A percentile compares a stretch with the other conserved stretches of the same genome.
Conservation (phyloP, 2,329 filamentous ascomycete genomes). For the Talaromyces atroroseus region DNA sequence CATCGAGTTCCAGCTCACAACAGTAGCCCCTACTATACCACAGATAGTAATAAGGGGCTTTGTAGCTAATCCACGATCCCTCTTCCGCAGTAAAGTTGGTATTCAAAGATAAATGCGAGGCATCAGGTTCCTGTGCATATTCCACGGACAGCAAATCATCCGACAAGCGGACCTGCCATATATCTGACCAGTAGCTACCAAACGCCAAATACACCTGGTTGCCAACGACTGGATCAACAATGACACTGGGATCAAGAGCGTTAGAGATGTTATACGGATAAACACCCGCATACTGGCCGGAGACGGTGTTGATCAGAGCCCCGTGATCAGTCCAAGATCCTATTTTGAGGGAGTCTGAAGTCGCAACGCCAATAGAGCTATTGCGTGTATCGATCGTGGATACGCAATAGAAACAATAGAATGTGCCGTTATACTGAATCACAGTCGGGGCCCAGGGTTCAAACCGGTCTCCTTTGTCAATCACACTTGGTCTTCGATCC, state of each 20-base stretch:
- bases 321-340: slow-evolving; percentile 35
- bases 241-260: slow-evolving; percentile 55
- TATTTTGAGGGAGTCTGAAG: slow-evolving; percentile 34
- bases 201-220: slow-evolving; percentile 51
- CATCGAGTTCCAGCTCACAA: slow-evolving; percentile 23
- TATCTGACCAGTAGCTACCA: slow-evolving; percentile 63
- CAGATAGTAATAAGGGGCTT: slow-evolving; percentile 32
- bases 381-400: slow-evolving; percentile 56
- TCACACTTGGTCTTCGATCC: slow-evolving; percentile 24
- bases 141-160: slow-evolving; percentile 21
- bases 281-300: slow-evolving; percentile 22
- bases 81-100: slow-evolving; percentile 21
- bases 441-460: slow-evolving; percentile 57
- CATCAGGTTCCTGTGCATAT: slow-evolving; percentile 19
- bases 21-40: slow-evolving; percentile 39
- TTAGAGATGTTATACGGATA: slow-evolving; percentile 46
- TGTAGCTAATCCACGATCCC: slow-evolving; percentile 33
- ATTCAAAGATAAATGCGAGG: slow-evolving; percentile 24
- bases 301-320: slow-evolving; percentile 26
- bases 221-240: slow-evolving; percentile 29
- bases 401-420: slow-evolving; percentile 63
- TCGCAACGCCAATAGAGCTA: slow-evolving; percentile 58
- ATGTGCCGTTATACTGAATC: slow-evolving; percentile 49
- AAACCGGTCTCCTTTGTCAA: slow-evolving; percentile 28
- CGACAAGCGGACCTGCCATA: slow-evolving; percentile 55